Conservation (phyloP, 345 rosid genomes). For the Aegle marmelos region DNA sequence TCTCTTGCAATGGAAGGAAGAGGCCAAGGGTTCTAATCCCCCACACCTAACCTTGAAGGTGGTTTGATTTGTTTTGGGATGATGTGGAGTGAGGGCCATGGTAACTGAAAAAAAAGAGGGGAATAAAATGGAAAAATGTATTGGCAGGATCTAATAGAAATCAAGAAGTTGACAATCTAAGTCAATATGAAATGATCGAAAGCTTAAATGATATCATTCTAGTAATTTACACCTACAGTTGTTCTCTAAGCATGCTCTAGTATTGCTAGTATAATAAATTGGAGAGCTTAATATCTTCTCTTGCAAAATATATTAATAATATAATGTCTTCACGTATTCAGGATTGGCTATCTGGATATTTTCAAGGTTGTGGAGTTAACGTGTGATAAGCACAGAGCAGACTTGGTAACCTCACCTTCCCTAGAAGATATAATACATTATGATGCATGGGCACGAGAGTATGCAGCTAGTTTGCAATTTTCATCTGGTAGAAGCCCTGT, state of each 20-base stretch:
- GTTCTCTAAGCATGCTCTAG: background rate
- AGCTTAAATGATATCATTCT: background rate
- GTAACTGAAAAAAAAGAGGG: no score
- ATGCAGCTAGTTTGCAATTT: conserved; percentile 50
- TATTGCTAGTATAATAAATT: background rate
- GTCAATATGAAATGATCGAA: background rate
- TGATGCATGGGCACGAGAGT: conserved; percentile 89
- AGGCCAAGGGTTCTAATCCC: no score
- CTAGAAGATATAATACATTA: conserved; percentile 87
- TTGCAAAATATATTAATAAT: background rate
- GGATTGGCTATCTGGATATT: conserved; percentile 89
- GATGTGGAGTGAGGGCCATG: no score
- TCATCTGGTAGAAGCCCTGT: conserved; percentile 51
- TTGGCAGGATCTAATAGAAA: background rate
- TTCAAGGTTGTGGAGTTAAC: conserved; percentile 92
- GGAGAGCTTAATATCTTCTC: background rate
- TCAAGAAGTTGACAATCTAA: background rate
- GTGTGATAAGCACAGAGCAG: conserved; percentile 70
- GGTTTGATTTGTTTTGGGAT: no score
- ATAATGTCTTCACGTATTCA: conserved; percentile 26
- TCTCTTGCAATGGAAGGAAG: no score
- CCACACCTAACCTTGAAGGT: no score
- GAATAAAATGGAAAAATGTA: no score
- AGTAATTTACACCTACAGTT: background rate
- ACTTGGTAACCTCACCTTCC: conserved; percentile 65